Percentiles rank a stretch among this genome's conserved stretches.
Conservation (phyloP, 306 rosid genomes). For the Dalbergia cochinchinensis region DNA sequence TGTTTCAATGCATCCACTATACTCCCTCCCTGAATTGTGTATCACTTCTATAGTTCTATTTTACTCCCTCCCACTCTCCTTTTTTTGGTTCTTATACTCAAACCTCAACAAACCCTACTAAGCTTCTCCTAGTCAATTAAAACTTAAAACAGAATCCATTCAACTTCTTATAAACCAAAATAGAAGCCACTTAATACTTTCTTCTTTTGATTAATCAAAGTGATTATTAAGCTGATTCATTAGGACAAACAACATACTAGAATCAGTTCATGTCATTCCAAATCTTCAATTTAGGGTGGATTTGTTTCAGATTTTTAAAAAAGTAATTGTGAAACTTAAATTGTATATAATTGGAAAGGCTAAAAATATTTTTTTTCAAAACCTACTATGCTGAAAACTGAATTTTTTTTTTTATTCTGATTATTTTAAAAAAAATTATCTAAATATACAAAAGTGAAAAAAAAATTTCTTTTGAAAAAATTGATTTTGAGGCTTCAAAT, state of each 20-base stretch:
- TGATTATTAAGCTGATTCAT: neutral
- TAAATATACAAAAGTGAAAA: too few species aligned
- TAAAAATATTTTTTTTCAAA: too few species aligned
- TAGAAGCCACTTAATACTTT: neutral
- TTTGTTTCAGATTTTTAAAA: too few species aligned
- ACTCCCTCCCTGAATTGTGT: neutral
- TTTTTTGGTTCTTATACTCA: too few species aligned
- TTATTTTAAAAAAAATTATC: too few species aligned
- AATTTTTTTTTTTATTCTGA: too few species aligned
- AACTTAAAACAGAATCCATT: neutral
- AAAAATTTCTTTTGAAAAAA: too few species aligned
- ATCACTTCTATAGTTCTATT: neutral
- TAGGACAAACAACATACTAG: neutral
- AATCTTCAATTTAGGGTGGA: neutral
- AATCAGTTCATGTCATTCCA: neutral
- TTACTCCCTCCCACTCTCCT: neutral
- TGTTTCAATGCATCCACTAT: too few species aligned
- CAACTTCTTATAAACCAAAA: neutral
- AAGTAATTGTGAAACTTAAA: too few species aligned
- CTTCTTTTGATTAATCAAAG: neutral
- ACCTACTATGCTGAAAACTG: too few species aligned
- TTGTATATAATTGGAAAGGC: too few species aligned
- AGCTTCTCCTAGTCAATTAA: neutral
- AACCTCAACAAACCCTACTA: neutral
- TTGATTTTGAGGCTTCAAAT: too few species aligned